A percentile compares a stretch with the other conserved stretches of the same genome.
Evolutionary conservation across 345 rosid species (phyloP).

Genomic region (Jatropha curcas): DNA sequence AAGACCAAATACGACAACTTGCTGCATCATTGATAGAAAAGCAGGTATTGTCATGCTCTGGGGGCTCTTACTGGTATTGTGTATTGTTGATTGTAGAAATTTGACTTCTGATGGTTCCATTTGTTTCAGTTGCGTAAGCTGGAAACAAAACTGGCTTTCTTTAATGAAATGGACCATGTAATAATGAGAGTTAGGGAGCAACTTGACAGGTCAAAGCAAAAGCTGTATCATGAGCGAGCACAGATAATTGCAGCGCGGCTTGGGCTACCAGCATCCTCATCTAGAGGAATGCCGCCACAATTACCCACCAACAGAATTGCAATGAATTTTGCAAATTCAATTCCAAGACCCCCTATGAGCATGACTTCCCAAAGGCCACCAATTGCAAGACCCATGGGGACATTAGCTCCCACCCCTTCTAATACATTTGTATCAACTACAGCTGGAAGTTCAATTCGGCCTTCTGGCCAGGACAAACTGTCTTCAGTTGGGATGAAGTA

Average conservation of each 20-base stretch:
- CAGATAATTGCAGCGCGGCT: constrained; percentile 94
- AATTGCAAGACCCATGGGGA: constrained; percentile 58
- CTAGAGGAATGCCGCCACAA: constrained; percentile 54
- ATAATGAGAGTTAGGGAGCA: constrained; percentile 76
- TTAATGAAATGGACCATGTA: constrained; percentile 72
- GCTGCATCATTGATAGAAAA: constrained; percentile 71
- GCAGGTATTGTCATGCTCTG: constrained; percentile 52
- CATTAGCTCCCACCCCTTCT: constrained; percentile 44
- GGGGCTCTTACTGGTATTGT: background rate
- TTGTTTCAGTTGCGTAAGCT: constrained; percentile 74
- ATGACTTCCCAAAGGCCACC: constrained; percentile 68
- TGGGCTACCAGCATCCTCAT: constrained; percentile 61
- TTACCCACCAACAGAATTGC: constrained; percentile 74
- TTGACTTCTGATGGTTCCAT: constrained; percentile 11
- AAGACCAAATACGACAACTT: constrained; percentile 77
- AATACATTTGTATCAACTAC: constrained; percentile 43
- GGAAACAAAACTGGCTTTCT: constrained; percentile 80
- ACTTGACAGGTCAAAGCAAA: constrained; percentile 86
- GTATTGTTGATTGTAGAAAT: background rate
- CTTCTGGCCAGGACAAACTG: constrained; percentile 43
- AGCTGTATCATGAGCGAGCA: constrained; percentile 84
- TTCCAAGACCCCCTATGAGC: constrained; percentile 66
- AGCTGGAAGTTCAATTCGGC: constrained; percentile 53
- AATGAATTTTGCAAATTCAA: constrained; percentile 52
- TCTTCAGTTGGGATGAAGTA: constrained; percentile 37